Evolutionary conservation across 2,329 filamentous ascomycete species (phyloP).

Genomic region (Ilyonectria mors-panacis): DNA sequence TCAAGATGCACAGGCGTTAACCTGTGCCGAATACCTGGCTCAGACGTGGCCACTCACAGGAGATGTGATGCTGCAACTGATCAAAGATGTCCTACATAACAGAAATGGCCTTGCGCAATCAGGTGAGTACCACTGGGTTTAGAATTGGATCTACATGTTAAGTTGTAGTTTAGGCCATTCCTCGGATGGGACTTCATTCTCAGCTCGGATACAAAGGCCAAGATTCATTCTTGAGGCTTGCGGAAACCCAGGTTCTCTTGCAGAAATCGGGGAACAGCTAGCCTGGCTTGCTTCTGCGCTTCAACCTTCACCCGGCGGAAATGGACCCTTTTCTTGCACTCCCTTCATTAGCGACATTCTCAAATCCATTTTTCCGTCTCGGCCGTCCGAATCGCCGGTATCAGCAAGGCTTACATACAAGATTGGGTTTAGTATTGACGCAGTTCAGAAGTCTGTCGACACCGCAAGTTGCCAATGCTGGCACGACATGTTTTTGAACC

Average conservation of each 20-base stretch:
- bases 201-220: not conserved
- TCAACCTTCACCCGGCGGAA: not conserved
- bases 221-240: not conserved
- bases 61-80: not conserved
- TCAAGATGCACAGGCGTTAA: conserved; percentile 13
- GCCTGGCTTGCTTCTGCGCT: conserved; percentile 23
- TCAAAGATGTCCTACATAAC: not conserved
- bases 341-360: no score
- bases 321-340: no score
- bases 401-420: not conserved
- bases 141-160: no score
- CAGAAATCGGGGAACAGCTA: conserved; percentile 25
- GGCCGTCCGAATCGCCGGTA: not conserved
- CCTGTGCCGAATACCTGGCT: conserved; percentile 2
- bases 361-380: no score
- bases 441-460: no score
- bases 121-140: not conserved
- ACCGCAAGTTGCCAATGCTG: conserved; percentile 20
- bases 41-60: conserved; percentile 16
- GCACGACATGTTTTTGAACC: conserved; percentile 26
- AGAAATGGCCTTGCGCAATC: not conserved
- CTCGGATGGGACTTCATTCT: not conserved
- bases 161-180: no score
- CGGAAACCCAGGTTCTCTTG: not conserved
- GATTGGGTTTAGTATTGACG: not conserved